Evolutionary conservation across 208 protist genomes (phyloP).

Genomic region (Leishmania major): DNA sequence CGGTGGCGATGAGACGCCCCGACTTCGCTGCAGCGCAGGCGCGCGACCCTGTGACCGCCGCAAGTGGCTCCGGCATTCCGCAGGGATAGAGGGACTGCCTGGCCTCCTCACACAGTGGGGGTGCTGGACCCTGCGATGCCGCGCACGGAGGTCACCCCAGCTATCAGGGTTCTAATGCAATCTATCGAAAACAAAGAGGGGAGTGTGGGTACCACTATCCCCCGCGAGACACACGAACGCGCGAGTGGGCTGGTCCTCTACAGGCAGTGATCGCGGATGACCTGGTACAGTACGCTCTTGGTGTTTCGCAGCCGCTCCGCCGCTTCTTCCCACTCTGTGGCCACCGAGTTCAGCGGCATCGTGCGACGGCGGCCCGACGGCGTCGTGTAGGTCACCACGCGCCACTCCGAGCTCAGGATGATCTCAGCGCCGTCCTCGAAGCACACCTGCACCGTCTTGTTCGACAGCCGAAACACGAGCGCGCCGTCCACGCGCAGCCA

Average conservation of each 20-base stretch:
- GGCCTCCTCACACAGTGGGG: background rate
- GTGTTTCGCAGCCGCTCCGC: conserved; percentile 41
- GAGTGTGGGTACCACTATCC: background rate
- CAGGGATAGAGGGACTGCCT: background rate
- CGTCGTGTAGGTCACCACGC: conserved; percentile 88
- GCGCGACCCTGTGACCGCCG: too few species aligned
- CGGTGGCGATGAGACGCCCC: background rate
- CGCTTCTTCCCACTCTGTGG: conserved; percentile 39
- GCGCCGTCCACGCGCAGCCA: conserved; percentile 94
- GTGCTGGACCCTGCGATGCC: background rate
- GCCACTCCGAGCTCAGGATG: conserved; percentile 89
- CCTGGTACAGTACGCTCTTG: conserved; percentile 40
- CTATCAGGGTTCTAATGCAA: background rate
- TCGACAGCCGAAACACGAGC: conserved; percentile 95
- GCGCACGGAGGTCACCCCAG: background rate
- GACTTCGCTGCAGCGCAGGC: background rate
- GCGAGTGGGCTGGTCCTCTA: conserved; percentile 5
- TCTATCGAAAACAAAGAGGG: conserved; percentile 2
- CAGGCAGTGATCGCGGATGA: conserved; percentile 43
- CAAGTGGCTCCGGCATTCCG: too few species aligned
- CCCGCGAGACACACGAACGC: background rate
- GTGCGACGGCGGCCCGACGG: conserved; percentile 43
- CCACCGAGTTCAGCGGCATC: conserved; percentile 37
- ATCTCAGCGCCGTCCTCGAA: conserved; percentile 95
- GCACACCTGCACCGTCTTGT: conserved; percentile 95